A percentile compares a stretch with the other conserved stretches of the same genome.
phyloP scores from a whole-genome alignment of 208 protist species.

The Sergeia podlipaevii region DNA sequence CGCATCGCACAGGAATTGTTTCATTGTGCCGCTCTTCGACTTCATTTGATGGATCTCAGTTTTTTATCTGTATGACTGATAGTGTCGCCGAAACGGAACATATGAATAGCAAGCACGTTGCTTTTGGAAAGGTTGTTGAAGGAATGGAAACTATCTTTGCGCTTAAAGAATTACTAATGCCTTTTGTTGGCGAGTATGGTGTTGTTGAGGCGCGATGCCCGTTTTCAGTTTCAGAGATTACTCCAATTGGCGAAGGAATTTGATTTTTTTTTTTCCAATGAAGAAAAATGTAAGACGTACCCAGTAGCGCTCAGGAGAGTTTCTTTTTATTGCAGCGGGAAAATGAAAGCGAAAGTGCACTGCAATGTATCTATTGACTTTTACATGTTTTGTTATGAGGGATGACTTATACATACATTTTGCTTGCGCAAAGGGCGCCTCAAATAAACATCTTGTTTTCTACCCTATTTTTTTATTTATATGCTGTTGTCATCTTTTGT shows the following conservation, averaged over 20 bases:
- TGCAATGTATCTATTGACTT: slow-evolving; percentile 4
- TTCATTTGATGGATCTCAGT: slow-evolving; percentile 60
- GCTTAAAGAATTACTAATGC: slow-evolving; percentile 29
- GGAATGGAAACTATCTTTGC: slow-evolving; percentile 36
- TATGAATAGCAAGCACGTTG: slow-evolving; percentile 63
- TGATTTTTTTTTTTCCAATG: slow-evolving; percentile 9
- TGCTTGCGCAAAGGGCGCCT: not conserved
- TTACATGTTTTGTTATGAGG: not conserved
- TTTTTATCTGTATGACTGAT: slow-evolving; percentile 81
- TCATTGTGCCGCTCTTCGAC: slow-evolving; percentile 58
- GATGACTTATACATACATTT: not conserved
- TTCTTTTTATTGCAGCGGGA: not conserved
- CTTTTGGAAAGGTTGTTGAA: slow-evolving; percentile 64
- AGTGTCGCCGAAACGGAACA: slow-evolving; percentile 58
- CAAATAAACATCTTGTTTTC: not conserved
- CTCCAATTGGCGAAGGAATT: slow-evolving; percentile 7
- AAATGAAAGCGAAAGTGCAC: slow-evolving; percentile 4
- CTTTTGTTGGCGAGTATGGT: slow-evolving; percentile 47
- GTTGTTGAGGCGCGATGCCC: slow-evolving; percentile 29
- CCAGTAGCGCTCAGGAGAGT: not conserved
- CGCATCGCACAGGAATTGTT: slow-evolving; percentile 47
- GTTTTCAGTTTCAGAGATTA: slow-evolving; percentile 28
- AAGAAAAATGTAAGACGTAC: not conserved
- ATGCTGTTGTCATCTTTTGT: not conserved
- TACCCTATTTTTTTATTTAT: not conserved